Evolutionary conservation across 768 basidiomycete species (phyloP), one percentile per base, ranked within the genome.

Genomic region (Lactarius pseudohatsudake): DNA sequence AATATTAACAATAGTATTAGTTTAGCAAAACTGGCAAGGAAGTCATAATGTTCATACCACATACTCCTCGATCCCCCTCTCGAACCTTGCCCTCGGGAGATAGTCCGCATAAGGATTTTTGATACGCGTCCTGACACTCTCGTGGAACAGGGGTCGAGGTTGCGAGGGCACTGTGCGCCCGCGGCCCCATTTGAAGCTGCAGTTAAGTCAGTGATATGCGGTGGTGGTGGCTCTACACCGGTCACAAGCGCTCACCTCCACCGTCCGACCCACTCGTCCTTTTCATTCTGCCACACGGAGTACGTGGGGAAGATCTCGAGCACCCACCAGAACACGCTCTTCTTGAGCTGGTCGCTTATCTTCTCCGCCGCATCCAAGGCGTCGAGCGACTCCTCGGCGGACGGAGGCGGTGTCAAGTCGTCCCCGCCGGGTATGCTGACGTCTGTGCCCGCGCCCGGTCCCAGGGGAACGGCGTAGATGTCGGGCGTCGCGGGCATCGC

Each of bases 301-400:
- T 72, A 74, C 59, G 82, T 73, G 26, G 89, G 91, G 0, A 91
- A 32, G 43, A 89, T 75, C 76, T 92, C 91, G 45, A 91, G 75
- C 20, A 89, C 41, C 89, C 88, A 88, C 91, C 91, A 92, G 1
- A 79, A 7, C 28, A 72, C 74, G 26, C 76, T 75, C 4, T 57
- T 56, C 74, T 78, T 75, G 57, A 92, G 75, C 64, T 78, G 64
- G 71, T 91, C 88, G 69, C 85, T 77, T 3, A 87, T 70, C 1
- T 82, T 84, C 71, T 84, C 76, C 22, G 84, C 50, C 16, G 79
- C 80, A 61, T 79, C 76, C 13, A 53, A 16, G 30, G 20, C 38
- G 13, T 70, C 67, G 43, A 54, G 59, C 18, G n/a, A 15, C n/a
- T 36, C n/a, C 22, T 59, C 57, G 22, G 28, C 10, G 2, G 36